Evolutionary conservation across 1,139 yeast species (phyloP), one percentile per base, ranked within the genome.

Genomic region (Diutina ranongensis): DNA sequence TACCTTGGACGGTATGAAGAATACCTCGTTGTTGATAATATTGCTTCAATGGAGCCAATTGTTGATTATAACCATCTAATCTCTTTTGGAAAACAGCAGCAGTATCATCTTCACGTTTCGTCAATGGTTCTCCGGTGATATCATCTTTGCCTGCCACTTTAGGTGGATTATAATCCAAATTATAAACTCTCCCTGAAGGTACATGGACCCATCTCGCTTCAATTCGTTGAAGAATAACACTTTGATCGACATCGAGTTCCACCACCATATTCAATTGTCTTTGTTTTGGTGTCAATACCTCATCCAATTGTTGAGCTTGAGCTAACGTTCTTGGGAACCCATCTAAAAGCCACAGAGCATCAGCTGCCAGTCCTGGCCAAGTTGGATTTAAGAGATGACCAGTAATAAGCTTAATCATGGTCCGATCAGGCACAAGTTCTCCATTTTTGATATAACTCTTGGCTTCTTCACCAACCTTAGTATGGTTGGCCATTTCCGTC

Each of bases 131-230:
- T 0, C 96, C 96, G 0, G 97, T 89, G 2, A 87, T 57, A 58
- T 89, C 97, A 58, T 89, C 97, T 50, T 65, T 72, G 45, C 86
- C 94, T 0, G 88, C 78, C 1, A 72, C 74, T 54, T 81, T 82
- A 2, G 97, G 97, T 3, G 97, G 97, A 55, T 85, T 87, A 62
- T 86, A 89, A 49, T 86, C 81, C 51, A 85, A 60, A 57, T 84
- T 89, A 60, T 89, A 89, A 1, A 88, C 83, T 51, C 97, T 67
- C 0, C 97, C 97, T 49, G 95, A 83, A 0, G 85, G 78, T 10
- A 72, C 59, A 62, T 89, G 97, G 33, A 87, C 83, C 82, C 84
- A 88, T 51, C 97, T 65, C 50, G 87, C 84, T 55, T 83, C 86
- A 34, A 89, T 86, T 55, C 97, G 71, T 41, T 82, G 80, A 32